These are phyloP conservation scores for Colletotrichum sp. DNA, from an alignment of 2,329 filamentous ascomycete genomes.

Conservation along the genomic window DNA sequence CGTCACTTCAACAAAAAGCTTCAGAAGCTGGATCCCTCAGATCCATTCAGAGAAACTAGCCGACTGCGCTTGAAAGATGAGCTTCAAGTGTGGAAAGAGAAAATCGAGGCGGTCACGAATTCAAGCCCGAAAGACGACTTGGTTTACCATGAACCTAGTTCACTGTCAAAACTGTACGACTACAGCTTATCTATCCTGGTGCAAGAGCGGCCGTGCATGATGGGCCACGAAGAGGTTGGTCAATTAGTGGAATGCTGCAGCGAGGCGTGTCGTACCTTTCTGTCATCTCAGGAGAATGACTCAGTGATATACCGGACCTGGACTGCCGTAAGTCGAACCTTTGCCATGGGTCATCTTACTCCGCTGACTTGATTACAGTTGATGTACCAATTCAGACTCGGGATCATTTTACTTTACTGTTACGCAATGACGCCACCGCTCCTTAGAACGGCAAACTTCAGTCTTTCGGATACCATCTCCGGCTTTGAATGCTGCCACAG, in stretches of 20 bases:
- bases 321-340: not conserved
- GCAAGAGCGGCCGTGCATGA: not conserved
- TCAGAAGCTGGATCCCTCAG: not conserved
- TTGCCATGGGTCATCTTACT: fast-evolving
- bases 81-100: not conserved
- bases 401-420: not conserved
- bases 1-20: not conserved
- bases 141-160: not conserved
- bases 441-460: not conserved
- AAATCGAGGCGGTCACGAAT: not conserved
- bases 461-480: not conserved
- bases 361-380: not conserved
- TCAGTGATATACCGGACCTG: not conserved
- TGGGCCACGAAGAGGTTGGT: not conserved
- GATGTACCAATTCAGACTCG: not conserved
- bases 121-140: not conserved
- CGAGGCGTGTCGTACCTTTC: not conserved
- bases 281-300: not conserved
- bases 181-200: not conserved
- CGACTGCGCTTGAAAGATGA: not conserved
- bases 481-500: not conserved
- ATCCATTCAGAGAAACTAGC: not conserved
- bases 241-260: not conserved
- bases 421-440: not conserved
- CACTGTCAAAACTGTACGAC: not conserved